Percentiles rank a stretch among this genome's conserved stretches.
Conservation (phyloP, 768 basidiomycete species). For the Lentinula lateritia region DNA sequence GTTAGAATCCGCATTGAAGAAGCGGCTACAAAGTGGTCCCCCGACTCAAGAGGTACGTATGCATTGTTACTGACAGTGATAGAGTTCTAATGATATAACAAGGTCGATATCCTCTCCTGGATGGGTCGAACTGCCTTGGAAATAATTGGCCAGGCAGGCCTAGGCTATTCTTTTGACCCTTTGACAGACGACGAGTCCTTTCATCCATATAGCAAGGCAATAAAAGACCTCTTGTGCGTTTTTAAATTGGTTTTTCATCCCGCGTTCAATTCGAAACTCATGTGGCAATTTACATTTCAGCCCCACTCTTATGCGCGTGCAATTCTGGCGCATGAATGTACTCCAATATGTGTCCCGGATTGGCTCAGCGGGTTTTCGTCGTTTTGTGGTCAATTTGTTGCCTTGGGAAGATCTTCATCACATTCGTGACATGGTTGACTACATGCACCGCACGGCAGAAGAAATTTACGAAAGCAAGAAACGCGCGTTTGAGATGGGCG, state of each 20-base stretch:
- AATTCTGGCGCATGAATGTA: slow-evolving; percentile 10
- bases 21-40: not conserved
- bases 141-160: not conserved
- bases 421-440: slow-evolving; percentile 22
- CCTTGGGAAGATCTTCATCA: slow-evolving; percentile 18
- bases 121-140: slow-evolving; percentile 3
- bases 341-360: slow-evolving; percentile 19
- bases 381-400: slow-evolving; percentile 16
- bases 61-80: not conserved
- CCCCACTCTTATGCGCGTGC: not conserved
- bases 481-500: slow-evolving; percentile 17
- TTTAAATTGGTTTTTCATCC: not conserved
- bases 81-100: not conserved
- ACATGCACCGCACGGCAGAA: slow-evolving; percentile 20
- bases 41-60: not conserved
- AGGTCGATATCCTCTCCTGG: slow-evolving; percentile 4
- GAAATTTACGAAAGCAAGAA: slow-evolving; percentile 24
- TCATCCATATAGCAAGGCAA: not conserved
- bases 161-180: slow-evolving; percentile 5
- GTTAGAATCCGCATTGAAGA: not conserved
- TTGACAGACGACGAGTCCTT: not conserved
- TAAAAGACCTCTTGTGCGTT: not conserved
- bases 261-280: not conserved
- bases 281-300: not conserved
- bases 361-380: slow-evolving; percentile 21